Base-by-base conservation (phyloP, 2,329 filamentous ascomycete genomes). In the Verticillium longisporum region DNA sequence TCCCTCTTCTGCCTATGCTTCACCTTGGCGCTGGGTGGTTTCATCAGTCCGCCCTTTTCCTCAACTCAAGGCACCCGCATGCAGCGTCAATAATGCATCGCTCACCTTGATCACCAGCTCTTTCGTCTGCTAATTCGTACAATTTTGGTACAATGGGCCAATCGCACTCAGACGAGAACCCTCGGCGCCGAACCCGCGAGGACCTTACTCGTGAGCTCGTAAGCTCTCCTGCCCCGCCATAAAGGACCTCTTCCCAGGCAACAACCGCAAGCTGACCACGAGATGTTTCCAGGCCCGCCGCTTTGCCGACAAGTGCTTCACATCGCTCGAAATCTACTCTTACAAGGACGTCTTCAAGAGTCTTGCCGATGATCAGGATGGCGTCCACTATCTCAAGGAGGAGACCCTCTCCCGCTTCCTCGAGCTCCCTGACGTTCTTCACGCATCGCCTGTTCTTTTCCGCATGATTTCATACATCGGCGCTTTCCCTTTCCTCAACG, bases 271-370 rank as follows among this genome's bases (percentile, higher is more conserved):
- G 18, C 45, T 53, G 7, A 53, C 18, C 18, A 26, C 34, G 34
- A 33, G n/a, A 45, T 6, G 4, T 11, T 14, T 6, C 2, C 61
- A 88, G 86, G 85, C 85, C 65, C 74, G 77, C 60, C 83, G 77
- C 66, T 91, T 92, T 71, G 88, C 85, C 60, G 82, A 85, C 62
- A 88, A 86, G 68, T 90, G 87, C 74, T 91, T 89, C 73, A 86
- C 86, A 0, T 81, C 86, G 1, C 79, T 92, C 61, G 89, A 92
- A 73, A 77, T 90, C 34, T 90, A 89, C 73, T 90, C 84, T 36
- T 85, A 91, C 73, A 88, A 87, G 67, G 85, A 90, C 70, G 88
- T 91, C 68, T 92, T 92, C 76, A 83, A 81, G 62, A 83, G 80
- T 61, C 84, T 92, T 21, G 87, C 89, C 65, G 88, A 91, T 67